phyloP scores from a whole-genome alignment of 2,329 filamentous ascomycete species.

The Hirsutella minnesotensis region DNA sequence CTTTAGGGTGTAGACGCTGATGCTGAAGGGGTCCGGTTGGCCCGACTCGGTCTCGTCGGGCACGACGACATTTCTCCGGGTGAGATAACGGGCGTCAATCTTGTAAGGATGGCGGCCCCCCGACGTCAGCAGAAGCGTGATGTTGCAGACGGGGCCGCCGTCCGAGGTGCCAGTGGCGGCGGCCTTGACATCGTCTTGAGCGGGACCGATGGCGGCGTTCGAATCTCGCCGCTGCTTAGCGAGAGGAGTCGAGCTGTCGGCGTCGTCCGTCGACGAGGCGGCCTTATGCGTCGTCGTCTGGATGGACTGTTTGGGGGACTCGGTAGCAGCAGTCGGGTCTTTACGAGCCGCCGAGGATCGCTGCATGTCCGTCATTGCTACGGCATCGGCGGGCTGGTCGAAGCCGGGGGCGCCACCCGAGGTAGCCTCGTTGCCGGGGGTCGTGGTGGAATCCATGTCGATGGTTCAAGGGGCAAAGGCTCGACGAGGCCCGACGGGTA shows the following conservation, averaged over 20 bases:
- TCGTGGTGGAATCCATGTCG: no score
- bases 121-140: slow-evolving; percentile 71
- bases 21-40: slow-evolving; percentile 66
- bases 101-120: slow-evolving; percentile 82
- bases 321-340: no score
- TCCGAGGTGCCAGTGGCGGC: slow-evolving; percentile 18
- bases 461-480: no score
- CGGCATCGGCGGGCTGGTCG: slow-evolving; percentile 23
- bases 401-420: slow-evolving; percentile 17
- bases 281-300: slow-evolving; percentile 9
- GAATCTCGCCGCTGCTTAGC: slow-evolving; percentile 21
- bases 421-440: slow-evolving; percentile 8
- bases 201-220: slow-evolving; percentile 30
- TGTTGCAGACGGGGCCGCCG: slow-evolving; percentile 44
- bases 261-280: neutral
- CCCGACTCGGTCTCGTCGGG: slow-evolving; percentile 50
- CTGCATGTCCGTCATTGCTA: slow-evolving; percentile 23
- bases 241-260: slow-evolving; percentile 12
- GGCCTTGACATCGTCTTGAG: slow-evolving; percentile 28
- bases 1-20: slow-evolving; percentile 89
- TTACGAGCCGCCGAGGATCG: slow-evolving; percentile 5
- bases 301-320: slow-evolving; percentile 1
- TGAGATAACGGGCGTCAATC: slow-evolving; percentile 77
- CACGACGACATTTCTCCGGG: slow-evolving; percentile 66
- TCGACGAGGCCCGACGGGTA: no score